Evolutionary conservation across 176 grass and related monocot species (phyloP).

Genomic region (Bromus sterilis): DNA sequence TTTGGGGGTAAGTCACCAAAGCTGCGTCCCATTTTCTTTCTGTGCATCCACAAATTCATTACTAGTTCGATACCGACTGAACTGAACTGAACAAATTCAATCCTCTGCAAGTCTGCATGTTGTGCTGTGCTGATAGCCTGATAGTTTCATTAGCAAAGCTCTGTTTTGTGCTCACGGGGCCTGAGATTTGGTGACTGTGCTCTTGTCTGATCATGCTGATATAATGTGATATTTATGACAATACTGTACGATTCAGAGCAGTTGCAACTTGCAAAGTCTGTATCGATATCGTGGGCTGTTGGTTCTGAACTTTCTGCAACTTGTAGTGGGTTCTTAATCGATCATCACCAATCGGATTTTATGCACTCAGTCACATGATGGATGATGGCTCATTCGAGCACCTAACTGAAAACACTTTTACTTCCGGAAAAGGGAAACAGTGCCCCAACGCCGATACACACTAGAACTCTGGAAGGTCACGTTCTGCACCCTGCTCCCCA

Average conservation of each 20-base stretch:
- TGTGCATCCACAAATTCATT: too few relatives aligned
- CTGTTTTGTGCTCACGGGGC: neutral
- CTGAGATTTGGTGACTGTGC: neutral
- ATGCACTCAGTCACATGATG: neutral
- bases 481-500: slow-evolving; percentile 5
- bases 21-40: too few relatives aligned
- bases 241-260: too few relatives aligned
- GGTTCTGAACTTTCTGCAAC: neutral
- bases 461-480: neutral
- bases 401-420: neutral
- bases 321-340: neutral
- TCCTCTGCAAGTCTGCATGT: neutral
- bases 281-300: too few relatives aligned
- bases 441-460: neutral
- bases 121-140: neutral
- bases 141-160: neutral
- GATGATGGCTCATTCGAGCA: neutral
- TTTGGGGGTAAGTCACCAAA: too few relatives aligned
- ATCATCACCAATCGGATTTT: neutral
- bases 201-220: neutral
- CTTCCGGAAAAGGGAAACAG: neutral
- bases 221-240: too few relatives aligned
- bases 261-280: neutral
- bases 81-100: neutral
- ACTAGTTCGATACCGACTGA: neutral